A percentile compares a stretch with the other conserved stretches of the same genome.
phyloP scores from a whole-genome alignment of 148 eudicot genomes.

The Rhododendron ferrugineum region DNA sequence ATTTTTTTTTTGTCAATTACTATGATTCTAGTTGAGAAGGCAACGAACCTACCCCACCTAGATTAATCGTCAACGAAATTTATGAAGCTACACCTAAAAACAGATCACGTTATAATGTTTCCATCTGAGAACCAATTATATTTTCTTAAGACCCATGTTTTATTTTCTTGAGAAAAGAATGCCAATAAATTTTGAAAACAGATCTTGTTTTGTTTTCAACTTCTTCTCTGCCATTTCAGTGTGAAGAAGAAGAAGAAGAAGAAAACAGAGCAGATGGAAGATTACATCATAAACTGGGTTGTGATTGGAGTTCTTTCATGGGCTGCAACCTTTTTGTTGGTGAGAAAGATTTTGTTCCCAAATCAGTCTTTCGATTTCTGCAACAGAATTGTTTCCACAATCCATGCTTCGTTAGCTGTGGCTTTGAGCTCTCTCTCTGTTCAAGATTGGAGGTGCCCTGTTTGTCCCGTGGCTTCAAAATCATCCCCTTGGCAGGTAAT shows the following conservation, averaged over 20 bases:
- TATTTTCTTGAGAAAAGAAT: background rate
- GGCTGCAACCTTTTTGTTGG: conserved; percentile 43
- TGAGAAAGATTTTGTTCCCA: conserved; percentile 40
- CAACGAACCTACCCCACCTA: background rate
- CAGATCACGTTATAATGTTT: background rate
- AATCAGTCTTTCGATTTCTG: conserved; percentile 70
- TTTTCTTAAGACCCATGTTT: background rate
- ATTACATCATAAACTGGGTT: conserved; percentile 32
- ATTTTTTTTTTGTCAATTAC: no score
- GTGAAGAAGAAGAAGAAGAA: conserved; percentile 1
- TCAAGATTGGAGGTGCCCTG: conserved; percentile 77
- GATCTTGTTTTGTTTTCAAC: background rate
- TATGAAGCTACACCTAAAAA: background rate
- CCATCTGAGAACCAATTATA: background rate
- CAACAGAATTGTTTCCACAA: conserved; percentile 65
- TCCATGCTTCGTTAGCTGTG: conserved; percentile 63
- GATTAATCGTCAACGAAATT: background rate
- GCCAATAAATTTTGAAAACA: background rate
- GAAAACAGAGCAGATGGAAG: conserved; percentile 46
- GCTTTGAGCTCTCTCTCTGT: conserved; percentile 49
- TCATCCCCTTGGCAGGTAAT: conserved; percentile 69
- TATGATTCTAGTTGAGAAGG: background rate
- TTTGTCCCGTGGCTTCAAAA: conserved; percentile 66
- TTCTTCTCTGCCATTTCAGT: background rate
- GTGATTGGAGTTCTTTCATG: conserved; percentile 56